Evolutionary conservation across 768 basidiomycete genomes (phyloP), one percentile per base, ranked within the genome.

Genomic region (Pisolithus marmoratus): DNA sequence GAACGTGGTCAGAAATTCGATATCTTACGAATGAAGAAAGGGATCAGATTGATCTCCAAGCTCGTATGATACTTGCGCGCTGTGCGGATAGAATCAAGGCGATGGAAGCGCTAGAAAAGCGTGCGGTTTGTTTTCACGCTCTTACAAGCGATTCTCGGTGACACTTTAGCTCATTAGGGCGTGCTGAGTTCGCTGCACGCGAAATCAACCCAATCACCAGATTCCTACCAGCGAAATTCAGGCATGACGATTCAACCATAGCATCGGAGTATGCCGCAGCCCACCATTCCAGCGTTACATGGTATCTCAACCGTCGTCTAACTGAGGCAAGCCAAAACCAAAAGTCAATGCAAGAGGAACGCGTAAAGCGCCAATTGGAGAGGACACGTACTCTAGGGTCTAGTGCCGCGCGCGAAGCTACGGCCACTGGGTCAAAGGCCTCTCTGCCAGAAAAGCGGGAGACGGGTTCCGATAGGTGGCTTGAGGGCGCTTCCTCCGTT

Each of bases 31-130:
- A 97, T 63, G 83, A 90, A 56, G 94, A 99, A 67, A 78, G 94
- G 54, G 94, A 97, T 70, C 92, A 96, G 71, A 90, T 99, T 49
- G 96, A 99, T 75, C 72, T 94, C 54, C 89, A 95, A 64, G 87
- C 91, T 29, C 85, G 88, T 58, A 79, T 92, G 60, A 86, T 96
- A 50, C 74, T 98, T 46, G 79, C 84, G 46, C 81, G 85, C 49
- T 96, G 93, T 71, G 83, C 90, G 29, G 89, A 94, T 57, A 76
- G 90, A 58, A 87, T 97, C 8, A 85, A 83, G 59, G 82, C 87
- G 66, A 83, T 99, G 80, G 96, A 98, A 65, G 74, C 76, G 38
- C 70, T 90, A 24, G 96, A 98, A 74, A 87, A 88, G 68, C 82
- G 95, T 97, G 72, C 65, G 87, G 72, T 47, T 61, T 55, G 48